phyloP scores from a whole-genome alignment of 345 rosid species.

The Hypericum androsaemum region DNA sequence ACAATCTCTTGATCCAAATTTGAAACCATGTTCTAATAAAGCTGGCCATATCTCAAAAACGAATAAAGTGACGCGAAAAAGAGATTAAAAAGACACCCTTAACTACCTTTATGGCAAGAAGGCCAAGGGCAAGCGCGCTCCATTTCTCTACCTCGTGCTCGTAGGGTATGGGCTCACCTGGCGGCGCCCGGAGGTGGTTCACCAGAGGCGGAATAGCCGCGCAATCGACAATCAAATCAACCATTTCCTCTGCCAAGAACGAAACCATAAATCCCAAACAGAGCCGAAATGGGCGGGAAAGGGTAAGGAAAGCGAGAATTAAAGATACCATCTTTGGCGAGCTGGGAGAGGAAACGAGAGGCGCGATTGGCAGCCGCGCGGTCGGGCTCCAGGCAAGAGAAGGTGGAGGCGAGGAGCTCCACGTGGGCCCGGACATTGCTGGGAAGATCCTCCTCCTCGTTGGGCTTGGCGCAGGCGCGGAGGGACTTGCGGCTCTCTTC shows the following conservation, averaged over 20 bases:
- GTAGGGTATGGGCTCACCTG: slow-evolving; percentile 55
- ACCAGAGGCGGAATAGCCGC: slow-evolving; percentile 91
- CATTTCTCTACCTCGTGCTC: slow-evolving; percentile 99
- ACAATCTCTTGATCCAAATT: too few relatives aligned
- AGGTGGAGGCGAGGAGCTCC: slow-evolving; percentile 47
- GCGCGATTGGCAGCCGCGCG: slow-evolving; percentile 95
- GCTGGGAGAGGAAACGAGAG: slow-evolving; percentile 92
- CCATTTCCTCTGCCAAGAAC: slow-evolving; percentile 70
- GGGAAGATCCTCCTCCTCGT: too few relatives aligned
- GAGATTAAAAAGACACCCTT: slow-evolving; percentile 3
- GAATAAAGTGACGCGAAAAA: slow-evolving; percentile 1
- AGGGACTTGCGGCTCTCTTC: too few relatives aligned
- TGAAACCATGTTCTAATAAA: background rate
- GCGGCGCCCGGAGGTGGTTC: slow-evolving; percentile 82
- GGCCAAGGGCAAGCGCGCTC: slow-evolving; percentile 92
- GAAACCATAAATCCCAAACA: slow-evolving; percentile 5
- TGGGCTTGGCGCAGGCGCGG: too few relatives aligned
- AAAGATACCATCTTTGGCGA: slow-evolving; percentile 76
- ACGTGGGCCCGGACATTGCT: slow-evolving; percentile 67
- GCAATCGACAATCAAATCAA: slow-evolving; percentile 88
- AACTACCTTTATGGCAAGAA: slow-evolving; percentile 86
- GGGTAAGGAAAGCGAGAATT: background rate
- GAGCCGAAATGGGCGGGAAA: slow-evolving; percentile 21
- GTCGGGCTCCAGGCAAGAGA: slow-evolving; percentile 87
- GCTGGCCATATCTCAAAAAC: background rate